Base-by-base conservation (phyloP, 108 stramenopile species). In the Nannochloropsis gaditana region DNA sequence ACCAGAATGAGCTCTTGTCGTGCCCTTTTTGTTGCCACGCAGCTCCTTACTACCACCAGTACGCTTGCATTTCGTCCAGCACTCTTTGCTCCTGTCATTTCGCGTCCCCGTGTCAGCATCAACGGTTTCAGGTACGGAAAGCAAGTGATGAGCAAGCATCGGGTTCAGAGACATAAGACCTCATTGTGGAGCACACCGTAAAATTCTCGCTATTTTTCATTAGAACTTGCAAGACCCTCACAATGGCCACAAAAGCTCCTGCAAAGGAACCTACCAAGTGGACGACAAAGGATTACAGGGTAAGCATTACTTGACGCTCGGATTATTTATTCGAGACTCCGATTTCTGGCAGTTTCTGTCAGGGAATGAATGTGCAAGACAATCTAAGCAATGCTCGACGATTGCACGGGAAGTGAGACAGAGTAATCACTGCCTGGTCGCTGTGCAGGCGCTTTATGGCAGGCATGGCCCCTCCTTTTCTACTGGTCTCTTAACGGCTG, bases 11-110 rank as follows among this genome's bases (percentile, higher is more conserved):
- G n/a, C 15, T 15, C 59, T 73, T n/a, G 59, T 73, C 59, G 59
- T 6, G 59, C 59, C 59, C 59, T 73, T 2, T n/a, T 73, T 15
- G 59, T n/a, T n/a, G 59, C 59, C 59, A 73, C 59, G 59, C 59
- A 73, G 59, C 59, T 73, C n/a, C 59, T 73, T 3, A n/a, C 59
- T n/a, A 73, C 59, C 59, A 73, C 59, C 59, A 31, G 31, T 31
- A 73, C 59, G 59, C 59, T 73, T 3, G 59, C 59, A 73, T 73
- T 73, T n/a, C 59, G 59, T 5, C 59, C 59, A n/a, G 59, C 59
- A 73, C 59, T 73, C 59, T 73, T 73, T n/a, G 6, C 59, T 4
- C 59, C 59, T 0, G 59, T 73, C n/a, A n/a, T n/a, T n/a, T 73
- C n/a, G 59, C 59, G 8, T n/a, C 59, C 15, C 59, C 59, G 59